Percentiles rank a stretch among this genome's conserved stretches.
Evolutionary conservation across 108 stramenopile species (phyloP).

Genomic region (Aurantiochytrium sp.): DNA sequence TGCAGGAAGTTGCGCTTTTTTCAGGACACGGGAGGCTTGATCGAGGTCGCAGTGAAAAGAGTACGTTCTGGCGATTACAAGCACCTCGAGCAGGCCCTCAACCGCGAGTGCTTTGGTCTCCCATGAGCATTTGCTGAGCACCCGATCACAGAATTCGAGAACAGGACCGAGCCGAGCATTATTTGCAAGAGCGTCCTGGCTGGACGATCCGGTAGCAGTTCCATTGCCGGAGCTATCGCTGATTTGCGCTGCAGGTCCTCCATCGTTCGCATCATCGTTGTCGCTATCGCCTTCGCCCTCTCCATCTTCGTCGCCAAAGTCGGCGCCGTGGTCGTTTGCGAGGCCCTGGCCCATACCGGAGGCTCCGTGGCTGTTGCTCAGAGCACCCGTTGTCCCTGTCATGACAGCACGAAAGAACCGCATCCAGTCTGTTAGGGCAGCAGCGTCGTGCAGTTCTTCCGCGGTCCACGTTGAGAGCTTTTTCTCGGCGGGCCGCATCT

Average conservation of each 20-base stretch:
- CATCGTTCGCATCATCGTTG: not conserved
- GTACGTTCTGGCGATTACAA: not conserved
- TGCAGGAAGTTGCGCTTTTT: not conserved
- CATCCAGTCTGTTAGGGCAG: slow-evolving; percentile 1
- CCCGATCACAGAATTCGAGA: not conserved
- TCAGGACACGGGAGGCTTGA: not conserved
- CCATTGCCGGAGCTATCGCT: too few relatives aligned
- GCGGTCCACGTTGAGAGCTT: not conserved
- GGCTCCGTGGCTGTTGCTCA: not conserved
- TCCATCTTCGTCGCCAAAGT: not conserved
- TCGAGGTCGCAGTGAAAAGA: not conserved
- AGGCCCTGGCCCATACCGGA: not conserved
- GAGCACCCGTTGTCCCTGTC: not conserved
- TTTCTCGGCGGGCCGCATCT: not conserved
- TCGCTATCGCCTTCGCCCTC: not conserved
- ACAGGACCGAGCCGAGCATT: not conserved
- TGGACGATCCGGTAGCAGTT: not conserved
- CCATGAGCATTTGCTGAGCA: not conserved
- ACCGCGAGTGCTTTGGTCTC: not conserved
- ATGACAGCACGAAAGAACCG: not conserved
- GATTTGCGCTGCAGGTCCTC: not conserved
- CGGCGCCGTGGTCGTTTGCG: not conserved
- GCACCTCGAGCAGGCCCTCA: not conserved
- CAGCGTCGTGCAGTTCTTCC: not conserved
- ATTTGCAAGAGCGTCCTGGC: not conserved